Base-by-base conservation (phyloP, 2,329 filamentous ascomycete species). In the Nemania sp. region DNA sequence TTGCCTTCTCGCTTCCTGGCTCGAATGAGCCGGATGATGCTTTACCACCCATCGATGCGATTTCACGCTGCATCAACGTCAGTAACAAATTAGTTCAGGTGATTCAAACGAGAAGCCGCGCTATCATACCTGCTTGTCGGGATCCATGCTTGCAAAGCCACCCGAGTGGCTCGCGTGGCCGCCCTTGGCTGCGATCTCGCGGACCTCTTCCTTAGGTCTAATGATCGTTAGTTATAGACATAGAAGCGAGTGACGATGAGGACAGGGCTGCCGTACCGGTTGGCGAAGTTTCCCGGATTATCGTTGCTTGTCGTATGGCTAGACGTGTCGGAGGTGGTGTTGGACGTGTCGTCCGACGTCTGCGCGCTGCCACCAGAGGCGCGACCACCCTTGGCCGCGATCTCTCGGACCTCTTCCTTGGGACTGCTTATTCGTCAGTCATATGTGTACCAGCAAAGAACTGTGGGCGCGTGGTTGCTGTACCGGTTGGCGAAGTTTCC, bases 131-230 rank as follows among this genome's bases (percentile, higher is more conserved):
- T 60, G 58, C 40, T 61, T 61, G 13, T 57, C 49, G 21, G 59
- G 48, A 32, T 61, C 54, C 59, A 61, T 61, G 20, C 43, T 54
- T 15, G 59, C 54, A 10, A 57, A 61, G 4, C 54, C 59, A 34
- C 59, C 29, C 0, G 35, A 15, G 29, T 61, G 59, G 18, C 59
- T 61, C 9, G 59, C 51, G 13, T 56, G n/a, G 4, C 60, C 60
- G 3, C 57, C 57, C 43, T 63, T 60, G 0, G 57, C 54, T 15
- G 57, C 49, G 21, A 57, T 60, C 20, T 63, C 60, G 20, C 37
- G 54, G 6, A 64, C 61, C 50, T 64, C 61, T 15, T 64, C 61
- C 47, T 61, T 64, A 11, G 61, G 57, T 6, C 61, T 64, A 7
- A 0, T 21, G 2, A 5, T 13, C 12, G 21, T 63, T 55, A 57